These are phyloP conservation scores for Collybia sp. DNA, from an alignment of 768 basidiomycete genomes.

Conservation along the genomic window DNA sequence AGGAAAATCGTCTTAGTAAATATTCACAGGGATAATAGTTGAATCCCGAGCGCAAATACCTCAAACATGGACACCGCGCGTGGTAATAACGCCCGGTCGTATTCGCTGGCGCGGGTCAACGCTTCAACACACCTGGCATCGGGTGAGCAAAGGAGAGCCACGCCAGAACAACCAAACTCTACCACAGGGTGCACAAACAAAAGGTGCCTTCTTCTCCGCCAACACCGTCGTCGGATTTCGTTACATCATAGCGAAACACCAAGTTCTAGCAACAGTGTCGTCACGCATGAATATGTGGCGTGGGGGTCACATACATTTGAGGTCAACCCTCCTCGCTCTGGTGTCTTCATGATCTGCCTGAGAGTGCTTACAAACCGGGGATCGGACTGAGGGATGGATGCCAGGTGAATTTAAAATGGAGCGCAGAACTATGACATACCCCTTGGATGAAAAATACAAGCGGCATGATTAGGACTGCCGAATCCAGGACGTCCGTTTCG, in stretches of 20 bases:
- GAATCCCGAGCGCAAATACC: slow-evolving; percentile 34
- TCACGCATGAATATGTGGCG: too few relatives aligned
- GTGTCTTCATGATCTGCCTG: slow-evolving; percentile 77
- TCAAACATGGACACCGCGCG: slow-evolving; percentile 87
- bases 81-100: slow-evolving; percentile 58
- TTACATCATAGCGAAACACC: slow-evolving; percentile 87
- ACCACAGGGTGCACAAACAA: slow-evolving; percentile 85
- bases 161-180: background rate
- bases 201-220: slow-evolving; percentile 97
- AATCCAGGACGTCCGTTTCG: slow-evolving; percentile 75
- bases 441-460: slow-evolving; percentile 88
- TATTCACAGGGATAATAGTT: background rate
- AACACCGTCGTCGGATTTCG: slow-evolving; percentile 85
- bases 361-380: slow-evolving; percentile 86
- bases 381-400: slow-evolving; percentile 54
- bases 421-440: slow-evolving; percentile 32
- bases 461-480: slow-evolving; percentile 89
- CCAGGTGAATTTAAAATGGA: background rate
- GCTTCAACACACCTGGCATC: slow-evolving; percentile 77
- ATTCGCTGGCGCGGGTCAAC: slow-evolving; percentile 81
- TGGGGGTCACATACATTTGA: slow-evolving; percentile 56
- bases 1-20: background rate
- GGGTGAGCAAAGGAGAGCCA: background rate
- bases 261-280: slow-evolving; percentile 50
- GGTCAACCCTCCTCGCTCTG: slow-evolving; percentile 87